Evolutionary conservation across 352 stramenopile species (phyloP).

Genomic region (Paralagenidium karlingii): DNA sequence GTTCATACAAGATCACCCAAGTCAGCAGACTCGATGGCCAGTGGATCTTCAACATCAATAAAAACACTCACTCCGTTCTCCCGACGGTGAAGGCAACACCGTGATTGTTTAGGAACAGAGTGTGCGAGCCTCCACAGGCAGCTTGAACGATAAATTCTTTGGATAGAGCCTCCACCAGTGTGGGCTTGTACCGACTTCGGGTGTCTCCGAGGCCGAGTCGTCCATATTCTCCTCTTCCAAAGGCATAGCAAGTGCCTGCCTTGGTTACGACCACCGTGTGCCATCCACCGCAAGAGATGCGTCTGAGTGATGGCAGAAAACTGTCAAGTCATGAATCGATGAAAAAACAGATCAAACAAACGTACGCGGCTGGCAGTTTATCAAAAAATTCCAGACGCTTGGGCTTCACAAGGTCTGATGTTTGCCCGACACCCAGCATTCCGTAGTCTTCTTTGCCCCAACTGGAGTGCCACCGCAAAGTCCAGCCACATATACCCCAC

Average conservation of each 20-base stretch:
- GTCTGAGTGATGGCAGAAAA: slow-evolving; percentile 13
- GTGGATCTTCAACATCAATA: background rate
- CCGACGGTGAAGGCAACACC: slow-evolving; percentile 76
- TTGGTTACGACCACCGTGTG: slow-evolving; percentile 72
- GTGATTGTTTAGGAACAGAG: slow-evolving; percentile 77
- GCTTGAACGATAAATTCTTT: slow-evolving; percentile 52
- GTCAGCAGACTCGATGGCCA: slow-evolving; percentile 1
- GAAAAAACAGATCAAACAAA: too few species aligned
- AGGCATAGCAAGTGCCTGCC: slow-evolving; percentile 58
- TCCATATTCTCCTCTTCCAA: slow-evolving; percentile 68
- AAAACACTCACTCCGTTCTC: slow-evolving; percentile 55
- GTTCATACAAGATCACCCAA: too few species aligned
- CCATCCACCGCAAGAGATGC: slow-evolving; percentile 73
- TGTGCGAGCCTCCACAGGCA: slow-evolving; percentile 73
- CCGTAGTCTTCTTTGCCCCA: slow-evolving; percentile 83
- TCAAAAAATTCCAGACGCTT: slow-evolving; percentile 55
- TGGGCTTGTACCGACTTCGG: slow-evolving; percentile 45
- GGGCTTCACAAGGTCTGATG: slow-evolving; percentile 47
- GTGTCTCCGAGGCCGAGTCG: slow-evolving; percentile 78
- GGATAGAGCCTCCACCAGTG: slow-evolving; percentile 53
- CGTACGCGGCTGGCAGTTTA: slow-evolving; percentile 45
- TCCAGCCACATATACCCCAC: background rate
- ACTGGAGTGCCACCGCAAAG: too few species aligned
- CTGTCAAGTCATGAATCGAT: background rate
- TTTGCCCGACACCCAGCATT: slow-evolving; percentile 74